Conservation (phyloP, 2,329 filamentous ascomycete genomes). For the Lecanosticta acicola region DNA sequence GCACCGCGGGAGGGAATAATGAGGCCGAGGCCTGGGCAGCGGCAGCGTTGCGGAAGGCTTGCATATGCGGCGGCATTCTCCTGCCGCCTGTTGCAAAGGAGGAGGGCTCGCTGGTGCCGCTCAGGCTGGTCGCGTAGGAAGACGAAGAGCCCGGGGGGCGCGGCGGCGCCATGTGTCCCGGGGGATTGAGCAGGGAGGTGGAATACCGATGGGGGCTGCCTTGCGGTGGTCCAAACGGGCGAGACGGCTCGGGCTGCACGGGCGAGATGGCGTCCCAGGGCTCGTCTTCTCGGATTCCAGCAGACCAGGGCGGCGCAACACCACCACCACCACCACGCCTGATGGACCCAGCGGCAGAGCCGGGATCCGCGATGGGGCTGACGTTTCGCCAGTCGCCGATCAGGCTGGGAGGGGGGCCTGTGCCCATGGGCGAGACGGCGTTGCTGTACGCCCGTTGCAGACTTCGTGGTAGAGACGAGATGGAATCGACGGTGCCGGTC, state of each 20-base stretch:
- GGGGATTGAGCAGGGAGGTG: conserved; percentile 23
- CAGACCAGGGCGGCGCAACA: neutral
- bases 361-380: conserved; percentile 17
- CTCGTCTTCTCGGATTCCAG: conserved; percentile 15
- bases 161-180: conserved; percentile 18
- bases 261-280: conserved; percentile 20
- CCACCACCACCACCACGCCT: neutral
- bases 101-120: conserved; percentile 7
- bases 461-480: conserved; percentile 23
- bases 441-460: conserved; percentile 31
- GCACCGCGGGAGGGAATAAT: conserved; percentile 25
- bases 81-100: too few species aligned
- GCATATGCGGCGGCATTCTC: conserved; percentile 29
- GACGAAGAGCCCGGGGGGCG: conserved; percentile 14
- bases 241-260: conserved; percentile 3
- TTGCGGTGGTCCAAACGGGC: conserved; percentile 8
- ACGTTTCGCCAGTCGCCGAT: conserved; percentile 27
- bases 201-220: conserved; percentile 20
- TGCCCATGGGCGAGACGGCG: conserved; percentile 20
- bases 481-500: conserved; percentile 13
- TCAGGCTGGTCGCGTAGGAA: conserved; percentile 10
- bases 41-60: conserved; percentile 28
- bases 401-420: conserved; percentile 18
- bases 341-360: conserved; percentile 4
- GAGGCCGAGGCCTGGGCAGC: conserved; percentile 21